Base-by-base conservation (phyloP, 352 stramenopile genomes). In the Globisporangium acanthophoron region DNA sequence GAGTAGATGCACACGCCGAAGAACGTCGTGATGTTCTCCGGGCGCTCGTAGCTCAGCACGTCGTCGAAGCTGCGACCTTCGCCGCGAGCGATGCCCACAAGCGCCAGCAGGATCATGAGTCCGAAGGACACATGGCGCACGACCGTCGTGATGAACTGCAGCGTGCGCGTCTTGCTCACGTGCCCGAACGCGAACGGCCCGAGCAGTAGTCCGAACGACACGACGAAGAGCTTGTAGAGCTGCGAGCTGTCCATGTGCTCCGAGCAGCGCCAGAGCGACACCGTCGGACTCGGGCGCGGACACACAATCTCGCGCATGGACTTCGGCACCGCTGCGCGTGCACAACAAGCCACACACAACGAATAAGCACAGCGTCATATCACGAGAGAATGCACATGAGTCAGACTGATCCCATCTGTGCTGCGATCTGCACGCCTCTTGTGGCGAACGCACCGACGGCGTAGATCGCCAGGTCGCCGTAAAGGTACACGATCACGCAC, bases 1-100 rank as follows among this genome's bases (percentile, higher is more conserved):
- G 85, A 93, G 64, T 95, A 95, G 58, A 95, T 95, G 67, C 80
- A 92, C 20, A 92, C 82, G 39, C 85, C 85, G 59, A 93, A 95
- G 65, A 95, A 90, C 12, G 78, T 90, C 40, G 81, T 69, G 54
- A 95, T 73, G 51, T 87, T 88, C 35, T 72, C 62, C 0, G 83
- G 74, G 50, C 88, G 77, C 63, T 92, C 81, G 65, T 92, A 87
- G 41, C 63, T 78, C 16, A 93, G 52, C 41, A 93, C 83, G 47
- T 92, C 80, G 13, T 75, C 62, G 12, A 85, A 53, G 20, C 65
- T 75, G 21, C 80, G 81, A 4, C 85, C 83, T 49, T 92, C 52
- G 13, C 84, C 83, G 12, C 69, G 80, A 15, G 66, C 69, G 47
- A 95, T 92, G 31, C 80, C 83, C 20, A 93, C 61, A 45, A 75